Base-by-base conservation (phyloP, 78 protist genomes). In the Dictyostelium capitatum region DNA sequence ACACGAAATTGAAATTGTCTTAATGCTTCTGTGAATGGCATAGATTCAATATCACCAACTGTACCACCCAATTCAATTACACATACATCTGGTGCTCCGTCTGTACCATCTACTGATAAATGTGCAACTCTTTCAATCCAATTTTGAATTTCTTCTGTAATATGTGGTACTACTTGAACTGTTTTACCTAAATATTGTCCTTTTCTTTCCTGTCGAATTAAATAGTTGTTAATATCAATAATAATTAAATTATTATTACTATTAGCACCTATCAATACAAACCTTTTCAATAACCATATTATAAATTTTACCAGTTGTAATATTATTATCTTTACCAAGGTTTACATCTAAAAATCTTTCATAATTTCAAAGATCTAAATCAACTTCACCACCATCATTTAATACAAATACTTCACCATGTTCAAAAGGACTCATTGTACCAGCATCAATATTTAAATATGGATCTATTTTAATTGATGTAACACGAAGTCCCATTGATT, bases 261-360 rank as follows among this genome's bases (percentile, higher is more conserved):
- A 41, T n/a, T 79, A n/a, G n/a, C n/a, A n/a, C n/a, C n/a, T n/a
- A n/a, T n/a, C n/a, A n/a, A n/a, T n/a, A 54, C 19, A 14, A 32
- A 92, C 98, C 89, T 91, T 92, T 74, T 95, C 93, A 47, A 99
- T 96, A 12, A 98, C 98, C 0, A 51, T 19, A 43, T 89, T 15
- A 92, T 99, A 98, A 51, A 99, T 89, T 95, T 98, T 98, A 69
- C 99, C 99, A 30, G 99, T 98, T 11, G 99, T 99, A 89, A 99
- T 95, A 97, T 99, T 98, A 96, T 98, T 87, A 96, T 98, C 98
- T 57, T 95, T 70, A 28, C 90, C 67, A 28, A 98, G 93, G 7
- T 80, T 79, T 32, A 96, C 47, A 89, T 90, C 96, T 48, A 97
- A 37, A 90, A 98, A 98, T 53, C 99, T 98, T 96, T 99, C 99